Base-by-base conservation (phyloP, 352 stramenopile species). In the Globisporangium takayamanum region DNA sequence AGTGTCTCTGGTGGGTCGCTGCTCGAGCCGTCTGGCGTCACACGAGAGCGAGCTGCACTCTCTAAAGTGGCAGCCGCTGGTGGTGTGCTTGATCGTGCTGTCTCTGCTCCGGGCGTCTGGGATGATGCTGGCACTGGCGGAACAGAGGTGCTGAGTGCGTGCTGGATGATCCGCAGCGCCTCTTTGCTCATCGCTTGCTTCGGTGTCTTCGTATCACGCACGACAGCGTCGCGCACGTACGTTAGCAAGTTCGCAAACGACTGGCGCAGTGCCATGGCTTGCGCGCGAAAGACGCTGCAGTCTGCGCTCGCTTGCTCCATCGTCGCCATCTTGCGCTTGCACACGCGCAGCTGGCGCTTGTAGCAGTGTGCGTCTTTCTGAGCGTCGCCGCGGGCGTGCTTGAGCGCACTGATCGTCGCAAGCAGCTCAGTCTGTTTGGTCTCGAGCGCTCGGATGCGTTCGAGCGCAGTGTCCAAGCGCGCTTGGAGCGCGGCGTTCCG, bases 151-250 rank as follows among this genome's bases (percentile, higher is more conserved):
- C 39, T 42, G 48, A 66, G 41, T 22, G 55, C 60, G 5, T 74
- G 62, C 0, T 64, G 50, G 7, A 81, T 50, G 30, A 81, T 59
- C 18, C 57, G 59, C 22, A 85, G 10, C 18, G 71, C 51, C 51
- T 87, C 78, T 39, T 85, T 89, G 58, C 78, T 87, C 12, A 85
- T 41, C 37, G 46, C 70, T 51, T 85, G 79, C 57, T 87, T 87
- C 1, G 62, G 53, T 5, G 76, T 81, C 52, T 89, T 89, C 10
- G 70, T 80, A 39, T 89, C 80, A 25, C 66, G 66, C 41, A 74
- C 28, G 37, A 89, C 67, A 1, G 74, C 62, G 25, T 87, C 80
- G 3, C 67, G 70, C 36, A 88, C 63, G 1, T 85, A 57, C 8
- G 59, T 50, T 1, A 88, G 30, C 7, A 89, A 42, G 14, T 50